A percentile compares a stretch with the other conserved stretches of the same genome.
Conservation (phyloP, 768 basidiomycete genomes). For the Lentinula raphanica region DNA sequence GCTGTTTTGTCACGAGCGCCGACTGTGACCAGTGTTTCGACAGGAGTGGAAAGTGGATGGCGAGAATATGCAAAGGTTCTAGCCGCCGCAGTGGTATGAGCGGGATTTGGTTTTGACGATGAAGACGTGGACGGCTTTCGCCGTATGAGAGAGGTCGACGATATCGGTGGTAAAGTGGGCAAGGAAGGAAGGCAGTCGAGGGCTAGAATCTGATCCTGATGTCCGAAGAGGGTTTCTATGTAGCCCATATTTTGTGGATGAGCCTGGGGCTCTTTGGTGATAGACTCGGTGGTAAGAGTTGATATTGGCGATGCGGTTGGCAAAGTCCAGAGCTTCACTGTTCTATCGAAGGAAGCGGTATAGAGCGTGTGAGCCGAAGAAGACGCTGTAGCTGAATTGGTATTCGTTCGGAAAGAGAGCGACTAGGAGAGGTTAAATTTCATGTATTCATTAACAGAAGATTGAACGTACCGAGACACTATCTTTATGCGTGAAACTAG, state of each 20-base stretch:
- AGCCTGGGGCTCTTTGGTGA: conserved; percentile 80
- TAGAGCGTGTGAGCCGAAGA: conserved; percentile 37
- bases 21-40: conserved; percentile 80
- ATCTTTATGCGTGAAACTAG: conserved; percentile 59
- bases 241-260: conserved; percentile 76
- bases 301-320: conserved; percentile 43
- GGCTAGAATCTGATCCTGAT: conserved; percentile 81
- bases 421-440: conserved; percentile 31
- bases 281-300: conserved; percentile 83
- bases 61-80: not conserved
- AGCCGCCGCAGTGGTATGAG: not conserved
- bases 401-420: conserved; percentile 72
- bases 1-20: conserved; percentile 89
- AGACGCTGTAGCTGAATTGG: conserved; percentile 35
- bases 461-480: conserved; percentile 28
- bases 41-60: conserved; percentile 50
- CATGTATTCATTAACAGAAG: not conserved
- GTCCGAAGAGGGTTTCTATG: conserved; percentile 95
- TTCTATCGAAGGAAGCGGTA: conserved; percentile 79
- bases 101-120: not conserved
- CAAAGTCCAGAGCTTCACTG: conserved; percentile 81
- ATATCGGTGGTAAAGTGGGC: not conserved
- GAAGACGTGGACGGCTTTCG: not conserved
- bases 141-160: not conserved
- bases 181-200: conserved; percentile 40